phyloP scores from a whole-genome alignment of 129 eudicot species.

The Arctium lappa region DNA sequence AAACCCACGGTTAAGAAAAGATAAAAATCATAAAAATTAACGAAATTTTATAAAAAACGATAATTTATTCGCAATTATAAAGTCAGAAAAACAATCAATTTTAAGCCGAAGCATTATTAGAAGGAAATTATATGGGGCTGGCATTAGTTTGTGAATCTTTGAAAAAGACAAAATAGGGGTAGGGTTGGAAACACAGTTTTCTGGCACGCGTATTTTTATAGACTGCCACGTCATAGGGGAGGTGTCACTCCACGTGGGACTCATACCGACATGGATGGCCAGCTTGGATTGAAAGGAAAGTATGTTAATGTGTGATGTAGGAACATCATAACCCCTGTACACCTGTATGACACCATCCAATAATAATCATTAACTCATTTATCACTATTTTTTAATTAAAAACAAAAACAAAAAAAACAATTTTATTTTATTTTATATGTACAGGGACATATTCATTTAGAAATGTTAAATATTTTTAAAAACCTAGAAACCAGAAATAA shows the following conservation, averaged over 20 bases:
- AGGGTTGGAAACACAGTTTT: slow-evolving; percentile 5
- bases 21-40: not conserved
- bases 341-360: not conserved
- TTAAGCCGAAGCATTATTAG: not conserved
- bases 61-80: not conserved
- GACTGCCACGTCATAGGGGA: slow-evolving; percentile 18
- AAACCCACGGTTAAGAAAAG: too few species aligned
- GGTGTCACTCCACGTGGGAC: slow-evolving; percentile 36
- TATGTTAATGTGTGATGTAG: slow-evolving; percentile 13
- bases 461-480: too few species aligned
- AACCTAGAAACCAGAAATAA: too few species aligned
- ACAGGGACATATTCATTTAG: too few species aligned
- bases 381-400: too few species aligned
- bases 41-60: not conserved
- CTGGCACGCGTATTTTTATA: slow-evolving; percentile 21
- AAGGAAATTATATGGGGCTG: slow-evolving; percentile 5
- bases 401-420: too few species aligned
- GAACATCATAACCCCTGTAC: slow-evolving; percentile 14
- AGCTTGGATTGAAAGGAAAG: slow-evolving; percentile 26
- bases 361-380: not conserved
- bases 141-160: slow-evolving; percentile 10
- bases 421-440: too few species aligned
- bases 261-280: slow-evolving; percentile 32
- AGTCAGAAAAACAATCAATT: not conserved
- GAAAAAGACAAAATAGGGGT: slow-evolving; percentile 20